These are phyloP conservation scores for Gaertneriomyces semiglobifer DNA, from an alignment of 192 early-diverging fungal genomes.

Conservation along the genomic window DNA sequence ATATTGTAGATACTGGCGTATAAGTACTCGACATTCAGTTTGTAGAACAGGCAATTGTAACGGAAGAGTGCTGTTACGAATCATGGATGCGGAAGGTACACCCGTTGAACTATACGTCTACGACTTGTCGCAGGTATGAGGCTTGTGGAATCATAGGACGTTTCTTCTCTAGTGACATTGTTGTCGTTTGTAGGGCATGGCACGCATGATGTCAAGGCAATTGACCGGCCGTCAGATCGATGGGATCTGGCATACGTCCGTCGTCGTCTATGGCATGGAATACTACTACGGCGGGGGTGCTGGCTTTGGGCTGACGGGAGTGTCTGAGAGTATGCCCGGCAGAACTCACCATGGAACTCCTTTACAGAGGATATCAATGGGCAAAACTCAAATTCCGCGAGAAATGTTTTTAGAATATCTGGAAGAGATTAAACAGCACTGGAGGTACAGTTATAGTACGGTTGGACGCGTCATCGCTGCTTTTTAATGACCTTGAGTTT, in stretches of 20 bases:
- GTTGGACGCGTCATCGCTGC: neutral
- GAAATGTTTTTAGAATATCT: slow-evolving; percentile 69
- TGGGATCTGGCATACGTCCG: slow-evolving; percentile 50
- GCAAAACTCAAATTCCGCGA: slow-evolving; percentile 67
- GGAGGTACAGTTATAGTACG: slow-evolving; percentile 26
- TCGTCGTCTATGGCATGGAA: slow-evolving; percentile 64
- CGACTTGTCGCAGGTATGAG: slow-evolving; percentile 38
- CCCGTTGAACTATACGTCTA: slow-evolving; percentile 37
- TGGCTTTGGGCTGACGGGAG: slow-evolving; percentile 7
- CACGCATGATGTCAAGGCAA: slow-evolving; percentile 57
- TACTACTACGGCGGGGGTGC: slow-evolving; percentile 74
- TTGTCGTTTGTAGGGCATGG: slow-evolving; percentile 58
- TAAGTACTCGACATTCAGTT: no score
- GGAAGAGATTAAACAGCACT: slow-evolving; percentile 48
- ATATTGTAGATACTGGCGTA: no score
- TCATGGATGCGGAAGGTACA: slow-evolving; percentile 1
- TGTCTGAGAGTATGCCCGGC: slow-evolving; percentile 44
- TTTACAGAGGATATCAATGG: slow-evolving; percentile 69
- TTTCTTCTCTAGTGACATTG: neutral
- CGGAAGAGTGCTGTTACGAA: no score
- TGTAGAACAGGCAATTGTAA: no score
- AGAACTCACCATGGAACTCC: slow-evolving; percentile 65
- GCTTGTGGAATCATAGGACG: neutral
- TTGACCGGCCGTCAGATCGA: slow-evolving; percentile 69
- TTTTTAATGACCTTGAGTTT: neutral